Base-by-base conservation (phyloP, 768 basidiomycete species). In the Tylopilus sp. region DNA sequence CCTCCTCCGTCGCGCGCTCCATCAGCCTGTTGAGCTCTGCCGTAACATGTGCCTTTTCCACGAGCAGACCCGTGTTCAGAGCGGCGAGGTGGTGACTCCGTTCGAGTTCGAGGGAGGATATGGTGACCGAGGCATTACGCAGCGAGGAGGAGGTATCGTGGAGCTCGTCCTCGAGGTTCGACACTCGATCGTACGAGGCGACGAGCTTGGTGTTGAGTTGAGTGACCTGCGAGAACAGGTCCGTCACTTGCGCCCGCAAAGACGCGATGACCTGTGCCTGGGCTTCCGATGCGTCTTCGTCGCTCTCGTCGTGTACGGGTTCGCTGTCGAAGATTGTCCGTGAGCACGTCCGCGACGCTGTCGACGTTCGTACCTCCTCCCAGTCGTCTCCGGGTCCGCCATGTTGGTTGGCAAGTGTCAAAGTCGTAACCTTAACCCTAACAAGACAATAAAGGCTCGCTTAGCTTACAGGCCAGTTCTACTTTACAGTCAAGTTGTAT, bases 1-100 rank as follows among this genome's bases (percentile, higher is more conserved):
- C 93, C 73, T 97, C 96, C 63, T 96, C 92, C 19, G 92, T 91
- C n/a, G 94, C 87, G 57, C 86, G 88, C 62, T 94, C 90, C 85
- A 98, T 98, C 54, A 99, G 75, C 28, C 94, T 82, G 60, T 85
- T 95, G 53, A 99, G 85, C 74, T 99, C 96, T 3, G 85, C 68
- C 10, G 90, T 93, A 50, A 98, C 94, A 70, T 95, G 87, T 21
- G 83, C 76, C 65, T 89, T 88, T 70, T 99, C 96, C 21, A 99
- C 95, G 38, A 98, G 76, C 37, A 96, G 72, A 10, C 96, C 96
- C 0, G 90, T 92, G 66, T 94, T 91, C 60, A 98, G 78, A 11
- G 90, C 91, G 19, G 91, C 84, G 7, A 97, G 80, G 72, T 98
- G 95, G 62, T 90, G 85, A 9, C 84, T 83, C 33, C 90, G 84